These are phyloP conservation scores for Canariomyces notabilis DNA, from an alignment of 2,329 filamentous ascomycete species.

Conservation along the genomic window DNA sequence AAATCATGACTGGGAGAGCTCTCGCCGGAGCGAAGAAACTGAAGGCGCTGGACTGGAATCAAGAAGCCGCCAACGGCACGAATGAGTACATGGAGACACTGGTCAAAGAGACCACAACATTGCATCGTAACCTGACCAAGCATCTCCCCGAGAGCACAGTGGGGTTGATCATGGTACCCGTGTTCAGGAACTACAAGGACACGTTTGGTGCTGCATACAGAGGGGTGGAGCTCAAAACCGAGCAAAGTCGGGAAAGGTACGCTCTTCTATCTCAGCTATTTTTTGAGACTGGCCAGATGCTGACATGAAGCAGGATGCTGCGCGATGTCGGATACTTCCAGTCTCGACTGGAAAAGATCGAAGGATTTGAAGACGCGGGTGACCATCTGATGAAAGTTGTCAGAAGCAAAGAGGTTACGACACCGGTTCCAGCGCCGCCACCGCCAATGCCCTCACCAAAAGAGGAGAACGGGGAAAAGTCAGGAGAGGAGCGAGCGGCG, in stretches of 20 bases:
- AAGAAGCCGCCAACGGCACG: conserved; percentile 35
- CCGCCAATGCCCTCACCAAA: neutral
- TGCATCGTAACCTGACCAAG: conserved; percentile 78
- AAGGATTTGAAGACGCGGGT: conserved; percentile 71
- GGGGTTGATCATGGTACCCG: conserved; percentile 76
- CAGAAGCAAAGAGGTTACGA: conserved; percentile 49
- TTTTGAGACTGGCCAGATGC: neutral
- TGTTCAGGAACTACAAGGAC: conserved; percentile 76
- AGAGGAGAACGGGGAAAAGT: neutral
- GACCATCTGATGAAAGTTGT: conserved; percentile 62
- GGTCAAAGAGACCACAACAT: conserved; percentile 76
- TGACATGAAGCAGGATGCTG: conserved; percentile 55
- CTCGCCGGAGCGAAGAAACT: conserved; percentile 69
- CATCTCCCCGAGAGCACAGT: conserved; percentile 74
- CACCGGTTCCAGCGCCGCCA: conserved; percentile 7
- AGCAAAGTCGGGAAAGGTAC: conserved; percentile 66
- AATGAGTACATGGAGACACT: conserved; percentile 82
- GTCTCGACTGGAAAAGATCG: conserved; percentile 66
- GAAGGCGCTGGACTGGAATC: conserved; percentile 70
- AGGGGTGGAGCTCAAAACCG: conserved; percentile 59
- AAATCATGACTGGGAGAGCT: conserved; percentile 82
- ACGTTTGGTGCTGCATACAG: conserved; percentile 70
- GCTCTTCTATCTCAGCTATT: conserved; percentile 27
- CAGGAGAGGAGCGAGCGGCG: neutral
- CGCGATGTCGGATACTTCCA: conserved; percentile 71